Base-by-base conservation (phyloP, 805 yeast genomes). In the Monosporozyma unispora region DNA sequence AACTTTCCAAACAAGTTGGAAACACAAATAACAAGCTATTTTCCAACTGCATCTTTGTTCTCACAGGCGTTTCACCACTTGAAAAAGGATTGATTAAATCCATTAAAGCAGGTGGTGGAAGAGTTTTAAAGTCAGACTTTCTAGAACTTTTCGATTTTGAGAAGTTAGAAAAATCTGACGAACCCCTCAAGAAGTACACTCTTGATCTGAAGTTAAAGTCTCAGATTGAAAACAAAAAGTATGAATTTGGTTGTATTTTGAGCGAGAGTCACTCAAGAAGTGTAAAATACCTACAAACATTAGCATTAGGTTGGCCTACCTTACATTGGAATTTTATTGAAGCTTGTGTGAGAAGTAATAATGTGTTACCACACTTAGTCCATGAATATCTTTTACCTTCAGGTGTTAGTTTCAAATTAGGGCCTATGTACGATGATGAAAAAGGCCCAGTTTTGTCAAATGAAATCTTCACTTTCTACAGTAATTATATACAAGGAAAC, bases 271-370 rank as follows among this genome's bases (percentile, higher is more conserved):
- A 76, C 50, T 71, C 78, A 18, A 69, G 96, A 35, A 86, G 89
- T 45, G 73, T 81, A 8, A 89, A 88, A 59, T 89, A 84, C 61
- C 62, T 89, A 9, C 93, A 87, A 58, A 80, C 84, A 2, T 63
- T 88, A 16, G 86, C 91, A 0, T 60, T 88, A 42, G 90, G 91
- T 2, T 88, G 96, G 96, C 97, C 97, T 2, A 75, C 85, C 18
- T 59, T 89, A 28, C 80, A 87, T 2, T 75, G 76, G 49, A 60
- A 66, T 8, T 88, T 76, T 54, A 68, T 87, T 3, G 60, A 63
- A 5, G 83, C 81, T 50, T 74, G 83, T 49, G 56, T 77, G 2
- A 54, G 59, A 4, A 41, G 40, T 6, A 47, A 53, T 4, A 47
- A 46, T 45, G 18, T 64, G 3, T 38, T 41, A 8, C 25, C 28